Evolutionary conservation across 306 rosid genomes (phyloP), one percentile per base, ranked within the genome.

Genomic region (Fragaria ananassa): DNA sequence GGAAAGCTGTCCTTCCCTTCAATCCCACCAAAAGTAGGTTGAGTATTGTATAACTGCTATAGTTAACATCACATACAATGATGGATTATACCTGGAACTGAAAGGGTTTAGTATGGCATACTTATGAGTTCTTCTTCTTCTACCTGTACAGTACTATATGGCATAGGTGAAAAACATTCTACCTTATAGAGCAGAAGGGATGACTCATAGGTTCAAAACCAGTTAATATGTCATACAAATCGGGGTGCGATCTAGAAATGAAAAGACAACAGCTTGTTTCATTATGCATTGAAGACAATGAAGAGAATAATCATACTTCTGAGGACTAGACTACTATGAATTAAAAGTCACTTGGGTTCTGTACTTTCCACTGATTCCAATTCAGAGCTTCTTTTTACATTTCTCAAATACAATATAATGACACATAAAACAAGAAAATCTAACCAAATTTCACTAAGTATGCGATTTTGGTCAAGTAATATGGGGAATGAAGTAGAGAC

Each of bases 1-100:
- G 70, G 69, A 41, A 13, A 41, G 7, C 23, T 58, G 74, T 56
- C 78, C 81, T 62, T 23, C 53, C 60, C 41, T 53, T 60, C 45
- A 8, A n/a, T 11, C 66, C 78, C 71, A 81, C 73, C 37, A 70
- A 63, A 49, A 63, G 50, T 27, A 14, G 21, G 12, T 23, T 57
- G 0, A 21, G 63, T 12, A 8, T 53, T 1, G 60, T 53, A 23
- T 23, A 57, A 8, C 11, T 54, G 60, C 60, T n/a, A 54, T n/a
- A 2, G 60, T 54, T 54, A 21, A 54, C 61, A 21, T 54, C 29
- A 54, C 13, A 8, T n/a, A 8, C 29, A 54, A 1, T 50, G 23
- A 19, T 18, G 27, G 12, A 37, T 12, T 44, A 5, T 19, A 41
- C n/a, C 23, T 34, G 75, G 21, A n/a, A 51, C n/a, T 10, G 11